These are phyloP conservation scores for Soucietia sequanensis DNA, from an alignment of 805 yeast genomes.

Conservation along the genomic window DNA sequence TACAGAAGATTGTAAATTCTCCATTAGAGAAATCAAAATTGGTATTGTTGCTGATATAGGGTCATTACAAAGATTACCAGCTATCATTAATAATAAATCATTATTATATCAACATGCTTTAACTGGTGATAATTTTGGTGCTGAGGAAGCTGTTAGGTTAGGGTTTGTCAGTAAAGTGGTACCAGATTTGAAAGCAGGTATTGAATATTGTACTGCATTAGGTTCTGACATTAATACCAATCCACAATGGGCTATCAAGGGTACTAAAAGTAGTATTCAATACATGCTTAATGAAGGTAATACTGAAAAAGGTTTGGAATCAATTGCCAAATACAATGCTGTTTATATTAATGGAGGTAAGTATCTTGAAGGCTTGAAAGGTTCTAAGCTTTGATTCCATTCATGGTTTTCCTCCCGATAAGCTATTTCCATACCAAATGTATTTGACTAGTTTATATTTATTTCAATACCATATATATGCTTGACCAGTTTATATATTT, in stretches of 20 bases:
- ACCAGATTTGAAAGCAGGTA: conserved; percentile 47
- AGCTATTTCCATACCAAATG: too few relatives aligned
- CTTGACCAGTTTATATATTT: too few relatives aligned
- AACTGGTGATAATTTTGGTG: conserved; percentile 57
- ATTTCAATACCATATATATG: too few relatives aligned
- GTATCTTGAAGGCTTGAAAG: background rate
- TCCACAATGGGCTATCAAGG: conserved; percentile 60
- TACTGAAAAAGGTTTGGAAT: conserved; percentile 46
- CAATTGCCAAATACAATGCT: conserved; percentile 56
- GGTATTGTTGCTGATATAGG: conserved; percentile 84
- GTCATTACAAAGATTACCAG: conserved; percentile 64
- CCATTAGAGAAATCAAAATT: conserved; percentile 67
- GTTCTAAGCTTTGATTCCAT: background rate
- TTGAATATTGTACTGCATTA: conserved; percentile 46
- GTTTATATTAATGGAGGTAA: conserved; percentile 18
- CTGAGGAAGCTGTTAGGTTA: conserved; percentile 51
- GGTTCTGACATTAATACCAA: conserved; percentile 48
- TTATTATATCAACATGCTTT: conserved; percentile 58
- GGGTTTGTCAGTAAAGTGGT: conserved; percentile 54
- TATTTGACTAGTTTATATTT: too few relatives aligned
- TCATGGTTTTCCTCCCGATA: too few relatives aligned
- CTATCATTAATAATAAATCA: conserved; percentile 51
- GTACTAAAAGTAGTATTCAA: conserved; percentile 59
- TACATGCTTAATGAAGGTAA: conserved; percentile 29
- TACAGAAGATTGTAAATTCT: conserved; percentile 48